These are phyloP conservation scores for Aspergillus uvarum DNA, from an alignment of 2,329 filamentous ascomycete genomes.

Conservation along the genomic window DNA sequence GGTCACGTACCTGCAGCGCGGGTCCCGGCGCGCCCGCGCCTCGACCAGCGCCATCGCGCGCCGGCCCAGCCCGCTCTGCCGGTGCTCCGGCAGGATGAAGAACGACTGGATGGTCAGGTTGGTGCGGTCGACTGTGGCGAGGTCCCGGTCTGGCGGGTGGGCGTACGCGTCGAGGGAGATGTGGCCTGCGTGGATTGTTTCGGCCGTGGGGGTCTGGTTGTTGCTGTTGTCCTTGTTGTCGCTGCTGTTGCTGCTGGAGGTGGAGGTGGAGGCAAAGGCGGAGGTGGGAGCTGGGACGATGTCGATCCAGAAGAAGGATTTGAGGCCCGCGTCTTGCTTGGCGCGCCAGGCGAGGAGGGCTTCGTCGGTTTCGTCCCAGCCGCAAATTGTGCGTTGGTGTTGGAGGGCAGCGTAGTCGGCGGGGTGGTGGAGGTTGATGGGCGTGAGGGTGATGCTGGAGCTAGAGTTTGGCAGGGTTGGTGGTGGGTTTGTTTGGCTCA, in stretches of 20 bases:
- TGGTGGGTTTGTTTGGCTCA: conserved; percentile 12
- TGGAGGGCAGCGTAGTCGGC: conserved; percentile 14
- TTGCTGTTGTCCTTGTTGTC: not conserved
- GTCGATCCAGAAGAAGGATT: conserved; percentile 24
- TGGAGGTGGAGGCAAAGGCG: not conserved
- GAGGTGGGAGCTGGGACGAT: not conserved
- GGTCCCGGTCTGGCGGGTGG: conserved; percentile 9
- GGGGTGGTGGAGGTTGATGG: conserved; percentile 19
- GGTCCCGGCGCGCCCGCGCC: conserved; percentile 17
- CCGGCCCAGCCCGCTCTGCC: conserved; percentile 18
- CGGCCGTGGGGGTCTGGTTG: not conserved
- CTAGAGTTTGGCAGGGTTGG: conserved; percentile 62
- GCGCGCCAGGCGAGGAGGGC: conserved; percentile 12
- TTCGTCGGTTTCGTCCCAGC: conserved; percentile 16
- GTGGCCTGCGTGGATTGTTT: conserved; percentile 23
- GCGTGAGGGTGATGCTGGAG: conserved; percentile 48
- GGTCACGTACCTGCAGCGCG: conserved; percentile 13
- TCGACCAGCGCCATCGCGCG: conserved; percentile 23
- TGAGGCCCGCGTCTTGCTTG: conserved; percentile 12
- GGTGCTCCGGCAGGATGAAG: conserved; percentile 27
- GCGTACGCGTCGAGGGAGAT: conserved; percentile 30
- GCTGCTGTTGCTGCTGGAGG: not conserved
- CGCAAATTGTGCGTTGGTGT: conserved; percentile 17
- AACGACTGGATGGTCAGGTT: conserved; percentile 25
- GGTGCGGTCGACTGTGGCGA: conserved; percentile 19